These are phyloP conservation scores for Oryza rufipogon DNA, from an alignment of 176 grass and related monocot genomes.

Conservation along the genomic window DNA sequence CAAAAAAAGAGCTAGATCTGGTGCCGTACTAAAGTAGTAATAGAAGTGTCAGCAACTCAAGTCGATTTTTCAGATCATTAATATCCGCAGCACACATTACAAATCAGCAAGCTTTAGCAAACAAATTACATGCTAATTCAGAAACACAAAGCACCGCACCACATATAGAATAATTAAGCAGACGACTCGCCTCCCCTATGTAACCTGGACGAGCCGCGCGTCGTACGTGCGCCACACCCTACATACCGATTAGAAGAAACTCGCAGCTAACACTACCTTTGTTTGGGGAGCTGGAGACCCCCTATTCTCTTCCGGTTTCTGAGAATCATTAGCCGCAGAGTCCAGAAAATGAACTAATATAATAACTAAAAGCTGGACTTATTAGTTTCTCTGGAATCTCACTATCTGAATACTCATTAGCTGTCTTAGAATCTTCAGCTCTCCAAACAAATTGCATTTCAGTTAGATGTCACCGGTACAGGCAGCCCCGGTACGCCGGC, in stretches of 20 bases:
- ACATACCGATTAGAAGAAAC: neutral
- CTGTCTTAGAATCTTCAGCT: too few relatives aligned
- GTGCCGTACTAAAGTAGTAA: neutral
- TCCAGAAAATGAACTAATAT: too few relatives aligned
- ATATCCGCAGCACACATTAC: conserved; percentile 7
- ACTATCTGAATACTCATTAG: too few relatives aligned
- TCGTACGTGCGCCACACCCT: neutral
- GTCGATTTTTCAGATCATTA: conserved; percentile 9
- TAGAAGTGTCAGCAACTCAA: conserved; percentile 6
- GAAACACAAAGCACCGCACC: conserved; percentile 27
- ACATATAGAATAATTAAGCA: neutral
- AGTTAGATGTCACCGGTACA: conserved; percentile 65
- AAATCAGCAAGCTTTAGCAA: conserved; percentile 33
- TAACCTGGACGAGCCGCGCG: neutral
- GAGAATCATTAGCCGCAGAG: too few relatives aligned
- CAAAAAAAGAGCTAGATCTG: neutral
- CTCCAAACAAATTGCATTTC: neutral
- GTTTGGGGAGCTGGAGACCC: too few relatives aligned
- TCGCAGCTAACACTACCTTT: neutral
- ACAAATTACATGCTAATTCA: conserved; percentile 32
- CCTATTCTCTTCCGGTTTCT: too few relatives aligned
- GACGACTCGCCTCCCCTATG: conserved; percentile 5
- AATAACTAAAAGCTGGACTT: too few relatives aligned
- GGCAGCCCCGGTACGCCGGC: conserved; percentile 75
- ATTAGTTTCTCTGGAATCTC: too few relatives aligned